phyloP scores from a whole-genome alignment of 192 early-diverging fungal species.

The Pecoramyces ruminantium region DNA sequence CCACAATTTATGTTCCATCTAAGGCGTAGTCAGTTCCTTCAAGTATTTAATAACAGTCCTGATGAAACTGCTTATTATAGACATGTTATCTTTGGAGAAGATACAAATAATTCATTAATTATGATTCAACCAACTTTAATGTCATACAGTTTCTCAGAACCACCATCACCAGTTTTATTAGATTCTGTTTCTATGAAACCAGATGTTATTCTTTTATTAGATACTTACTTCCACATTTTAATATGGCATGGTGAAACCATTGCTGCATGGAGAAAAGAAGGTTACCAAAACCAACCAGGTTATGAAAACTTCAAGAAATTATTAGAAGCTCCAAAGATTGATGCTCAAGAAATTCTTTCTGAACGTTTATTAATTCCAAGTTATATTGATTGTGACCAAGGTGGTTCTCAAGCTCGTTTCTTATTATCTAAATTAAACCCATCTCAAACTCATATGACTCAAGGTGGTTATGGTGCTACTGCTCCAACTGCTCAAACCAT shows the following conservation, averaged over 20 bases:
- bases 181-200: conserved; percentile 98
- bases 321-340: conserved; percentile 74
- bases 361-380: conserved; percentile 96
- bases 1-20: conserved; percentile 99
- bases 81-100: conserved; percentile 84
- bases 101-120: conserved; percentile 90
- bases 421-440: conserved; percentile 95
- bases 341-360: conserved; percentile 78
- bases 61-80: conserved; percentile 93
- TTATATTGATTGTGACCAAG: conserved; percentile 92
- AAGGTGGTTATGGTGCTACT: conserved; percentile 31
- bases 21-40: conserved; percentile 88
- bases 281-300: conserved; percentile 84
- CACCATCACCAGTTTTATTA: conserved; percentile 77
- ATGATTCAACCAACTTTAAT: conserved; percentile 98
- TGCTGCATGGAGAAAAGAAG: conserved; percentile 88
- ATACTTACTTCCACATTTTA: conserved; percentile 98
- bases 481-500: conserved; percentile 67
- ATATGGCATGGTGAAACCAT: conserved; percentile 98
- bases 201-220: conserved; percentile 77
- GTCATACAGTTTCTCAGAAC: conserved; percentile 72
- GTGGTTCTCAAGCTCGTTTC: conserved; percentile 96
- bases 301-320: conserved; percentile 90
- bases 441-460: conserved; percentile 75
- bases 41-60: conserved; percentile 97